Base-by-base conservation (phyloP, 2,329 filamentous ascomycete species). In the Pochonia chlamydosporia region DNA sequence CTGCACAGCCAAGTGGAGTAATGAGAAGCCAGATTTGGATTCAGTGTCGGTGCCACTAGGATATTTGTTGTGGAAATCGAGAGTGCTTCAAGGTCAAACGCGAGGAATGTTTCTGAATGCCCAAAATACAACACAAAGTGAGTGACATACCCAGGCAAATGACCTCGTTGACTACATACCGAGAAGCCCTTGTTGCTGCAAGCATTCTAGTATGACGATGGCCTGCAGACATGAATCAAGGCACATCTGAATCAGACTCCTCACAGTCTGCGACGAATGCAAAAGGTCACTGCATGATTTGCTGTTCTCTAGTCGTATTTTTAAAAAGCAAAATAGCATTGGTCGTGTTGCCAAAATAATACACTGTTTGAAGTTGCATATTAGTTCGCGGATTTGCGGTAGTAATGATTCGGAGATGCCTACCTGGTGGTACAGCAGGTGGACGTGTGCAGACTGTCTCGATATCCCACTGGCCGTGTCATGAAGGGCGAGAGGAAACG, bases 51-150 rank as follows among this genome's bases (percentile, higher is more conserved):
- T 8, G 59, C 63, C 3, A 71, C 50, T 1, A 70, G 51, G 1
- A 71, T 56, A 5, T 67, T 58, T 20, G 69, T 61, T 2, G 63
- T 63, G 0, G 69, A 66, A 5, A 67, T 61, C 25, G 67, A 72
- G 0, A 66, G 57, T 1, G 68, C 60, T 42, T 73, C 70, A 1
- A 72, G 60, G 48, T 73, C 69, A 51, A 70, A 72, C 1, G 69
- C 67, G 3, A 74, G 63, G 49, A 74, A 74, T 1, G 63, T 70
- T 53, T 73, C 70, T 47, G n/a, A 3, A 5, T n/a, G n/a, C n/a
- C n/a, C n/a, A n/a, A n/a, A n/a, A n/a, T n/a, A n/a, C n/a, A n/a
- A n/a, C n/a, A n/a, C n/a, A n/a, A n/a, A n/a, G n/a, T n/a, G n/a
- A n/a, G n/a, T n/a, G n/a, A n/a, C n/a, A n/a, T n/a, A n/a, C n/a